Evolutionary conservation across 371 early-diverging fungal species (phyloP), one percentile per base, ranked within the genome.

Genomic region (Apophysomyces variabilis): DNA sequence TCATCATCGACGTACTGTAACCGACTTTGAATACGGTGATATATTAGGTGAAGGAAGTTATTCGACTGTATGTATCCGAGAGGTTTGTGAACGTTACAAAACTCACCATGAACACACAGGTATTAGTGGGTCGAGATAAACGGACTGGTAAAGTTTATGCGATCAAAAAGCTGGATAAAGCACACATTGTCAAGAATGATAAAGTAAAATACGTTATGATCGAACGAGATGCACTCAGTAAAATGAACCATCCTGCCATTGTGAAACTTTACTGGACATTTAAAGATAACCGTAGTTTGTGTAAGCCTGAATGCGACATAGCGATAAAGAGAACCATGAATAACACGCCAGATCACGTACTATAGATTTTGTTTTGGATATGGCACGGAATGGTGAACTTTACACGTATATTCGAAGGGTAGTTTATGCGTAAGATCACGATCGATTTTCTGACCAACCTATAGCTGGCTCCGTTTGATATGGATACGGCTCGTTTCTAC

Each of bases 191-290:
- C 47, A 92, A 92, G 67, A 94, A 96, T 66, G 92, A 95, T 67
- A 97, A 97, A 79, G 90, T 89, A 59, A 97, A 97, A 74, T 98
- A 98, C 76, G 97, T 96, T 67, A 90, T 90, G 71, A 92, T 93
- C 65, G 99, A 99, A 77, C 92, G 94, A 69, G 90, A 93, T 64
- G 92, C 93, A 0, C 84, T 99, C 37, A 92, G 92, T 67, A 82
- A 85, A 62, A 82, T 95, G 70, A 84, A 86, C 68, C 96, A 97
- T 77, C 96, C 96, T 46, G 91, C 93, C 60, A 90, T 98, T 65
- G 92, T 98, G 38, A 88, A 88, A 61, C 83, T 99, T 4, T 95
- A 92, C 76, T 96, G 94, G 80, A 96, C 98, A 0, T 97, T 96
- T 67, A 97, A 97, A 79, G 97, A 97, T 77, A 77, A 81, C 21